These are phyloP conservation scores for Penicillium desertorum DNA, from an alignment of 495 filamentous ascomycete genomes.

Conservation along the genomic window DNA sequence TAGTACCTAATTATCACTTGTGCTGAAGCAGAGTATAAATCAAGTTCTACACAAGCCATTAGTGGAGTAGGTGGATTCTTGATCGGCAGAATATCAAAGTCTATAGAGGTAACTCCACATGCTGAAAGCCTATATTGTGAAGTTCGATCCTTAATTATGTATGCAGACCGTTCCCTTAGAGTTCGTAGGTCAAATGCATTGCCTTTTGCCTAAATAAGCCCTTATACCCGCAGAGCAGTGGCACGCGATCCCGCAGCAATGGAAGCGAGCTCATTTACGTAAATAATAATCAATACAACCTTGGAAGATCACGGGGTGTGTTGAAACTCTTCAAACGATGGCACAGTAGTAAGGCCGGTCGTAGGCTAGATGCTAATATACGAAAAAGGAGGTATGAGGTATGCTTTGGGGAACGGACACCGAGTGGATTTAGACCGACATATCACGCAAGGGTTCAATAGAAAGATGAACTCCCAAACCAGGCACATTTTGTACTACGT, in stretches of 20 bases:
- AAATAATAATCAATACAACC: not conserved
- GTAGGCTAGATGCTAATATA: not conserved
- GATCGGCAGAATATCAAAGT: not conserved
- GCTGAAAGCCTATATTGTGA: not conserved
- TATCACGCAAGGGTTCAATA: constrained; percentile 15
- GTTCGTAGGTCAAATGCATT: not conserved
- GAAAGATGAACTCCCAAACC: not conserved
- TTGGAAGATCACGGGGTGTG: not conserved
- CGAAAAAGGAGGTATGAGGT: not conserved
- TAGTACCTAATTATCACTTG: not conserved
- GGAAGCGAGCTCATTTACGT: not conserved
- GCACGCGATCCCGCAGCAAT: not conserved
- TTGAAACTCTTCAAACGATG: not conserved
- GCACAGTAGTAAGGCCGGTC: not conserved
- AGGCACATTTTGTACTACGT: constrained; percentile 6
- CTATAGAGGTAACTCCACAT: not conserved
- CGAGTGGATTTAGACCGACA: not conserved
- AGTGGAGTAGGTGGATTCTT: not conserved
- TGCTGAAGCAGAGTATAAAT: not conserved
- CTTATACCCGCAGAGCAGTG: not conserved
- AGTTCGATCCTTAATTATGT: not conserved
- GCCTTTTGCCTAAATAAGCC: not conserved
- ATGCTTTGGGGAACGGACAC: not conserved
- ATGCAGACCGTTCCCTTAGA: not conserved
- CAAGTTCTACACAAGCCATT: not conserved